Evolutionary conservation across 768 basidiomycete genomes (phyloP).

Genomic region (Leccinum olivaceopallidum): DNA sequence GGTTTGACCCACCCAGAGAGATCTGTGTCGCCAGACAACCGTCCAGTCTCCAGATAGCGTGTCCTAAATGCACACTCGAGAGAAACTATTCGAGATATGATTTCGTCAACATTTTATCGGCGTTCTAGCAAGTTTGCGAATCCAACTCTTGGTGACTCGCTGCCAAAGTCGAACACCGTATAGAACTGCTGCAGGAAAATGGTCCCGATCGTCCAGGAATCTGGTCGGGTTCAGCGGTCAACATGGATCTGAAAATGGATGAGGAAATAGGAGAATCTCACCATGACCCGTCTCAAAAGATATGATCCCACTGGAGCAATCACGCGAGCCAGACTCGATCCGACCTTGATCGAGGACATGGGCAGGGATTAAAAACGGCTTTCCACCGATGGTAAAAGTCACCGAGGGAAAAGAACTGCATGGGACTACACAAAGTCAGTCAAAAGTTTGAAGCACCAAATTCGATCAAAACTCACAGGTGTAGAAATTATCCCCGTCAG

Average conservation of each 20-base stretch:
- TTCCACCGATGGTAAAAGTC: not conserved
- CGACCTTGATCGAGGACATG: not conserved
- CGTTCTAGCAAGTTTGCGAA: not conserved
- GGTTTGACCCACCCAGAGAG: not conserved
- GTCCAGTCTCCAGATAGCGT: not conserved
- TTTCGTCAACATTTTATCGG: not conserved
- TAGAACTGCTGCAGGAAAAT: not conserved
- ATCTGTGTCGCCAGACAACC: not conserved
- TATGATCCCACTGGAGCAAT: too few species aligned
- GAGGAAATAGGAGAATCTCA: too few species aligned
- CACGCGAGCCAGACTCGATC: too few species aligned
- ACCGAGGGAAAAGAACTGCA: not conserved
- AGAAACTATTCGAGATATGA: not conserved
- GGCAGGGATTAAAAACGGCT: not conserved
- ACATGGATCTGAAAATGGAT: not conserved
- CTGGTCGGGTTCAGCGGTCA: not conserved
- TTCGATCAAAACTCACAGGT: not conserved
- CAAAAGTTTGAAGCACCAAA: not conserved
- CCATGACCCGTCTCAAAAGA: too few species aligned
- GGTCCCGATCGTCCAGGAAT: not conserved
- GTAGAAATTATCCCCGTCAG: not conserved
- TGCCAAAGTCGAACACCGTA: not conserved
- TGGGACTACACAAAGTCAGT: not conserved
- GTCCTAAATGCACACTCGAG: not conserved
- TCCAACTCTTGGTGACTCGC: not conserved